phyloP scores from a whole-genome alignment of 1,284 basidiomycete genomes.

The Microbotryum silenes-acaulis region DNA sequence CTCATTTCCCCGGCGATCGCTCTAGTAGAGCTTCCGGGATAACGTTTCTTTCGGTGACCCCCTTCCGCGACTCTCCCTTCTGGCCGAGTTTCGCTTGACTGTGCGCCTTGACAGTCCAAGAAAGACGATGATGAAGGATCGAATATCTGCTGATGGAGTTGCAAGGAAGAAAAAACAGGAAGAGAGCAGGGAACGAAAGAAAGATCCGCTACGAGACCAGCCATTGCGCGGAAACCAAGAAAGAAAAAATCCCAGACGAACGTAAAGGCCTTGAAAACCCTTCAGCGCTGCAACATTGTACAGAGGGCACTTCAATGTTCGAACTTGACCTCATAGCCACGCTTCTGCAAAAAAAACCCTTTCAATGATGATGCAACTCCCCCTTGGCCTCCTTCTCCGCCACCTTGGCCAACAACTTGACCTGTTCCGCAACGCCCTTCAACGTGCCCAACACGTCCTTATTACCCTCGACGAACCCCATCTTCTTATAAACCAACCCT shows the following conservation, averaged over 20 bases:
- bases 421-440: constrained; percentile 70
- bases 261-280: no score
- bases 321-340: constrained; percentile 29
- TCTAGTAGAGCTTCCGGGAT: no score
- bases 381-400: constrained; percentile 48
- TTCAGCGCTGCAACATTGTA: no score
- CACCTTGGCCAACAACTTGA: constrained; percentile 63
- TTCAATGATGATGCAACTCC: constrained; percentile 34
- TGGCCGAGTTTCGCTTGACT: no score
- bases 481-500: constrained; percentile 78
- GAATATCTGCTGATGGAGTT: no score
- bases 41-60: no score
- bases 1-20: no score
- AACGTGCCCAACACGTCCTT: constrained; percentile 66
- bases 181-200: neutral
- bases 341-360: neutral
- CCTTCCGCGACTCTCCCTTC: no score
- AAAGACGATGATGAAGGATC: no score
- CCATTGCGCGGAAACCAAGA: neutral
- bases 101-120: no score
- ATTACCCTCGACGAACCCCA: constrained; percentile 79
- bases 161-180: no score
- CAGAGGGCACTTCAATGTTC: neutral
- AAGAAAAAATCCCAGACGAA: neutral
- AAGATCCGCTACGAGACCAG: neutral